Evolutionary conservation across 2,329 filamentous ascomycete genomes (phyloP).

Genomic region (Aspergillus sp.): DNA sequence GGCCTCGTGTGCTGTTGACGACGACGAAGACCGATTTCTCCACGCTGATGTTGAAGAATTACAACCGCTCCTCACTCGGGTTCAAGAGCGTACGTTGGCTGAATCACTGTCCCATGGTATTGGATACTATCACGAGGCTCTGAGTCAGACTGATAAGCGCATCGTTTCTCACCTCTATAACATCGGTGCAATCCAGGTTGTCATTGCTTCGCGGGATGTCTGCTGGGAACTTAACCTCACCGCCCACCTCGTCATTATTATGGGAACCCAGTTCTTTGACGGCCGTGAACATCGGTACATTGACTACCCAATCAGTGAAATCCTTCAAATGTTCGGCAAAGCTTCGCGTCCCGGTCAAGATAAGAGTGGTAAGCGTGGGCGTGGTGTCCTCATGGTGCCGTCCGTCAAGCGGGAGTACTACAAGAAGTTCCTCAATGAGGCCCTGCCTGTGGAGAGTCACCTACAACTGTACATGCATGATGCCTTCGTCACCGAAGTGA

Average conservation of each 20-base stretch:
- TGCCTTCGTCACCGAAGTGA: conserved; percentile 95
- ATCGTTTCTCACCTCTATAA: conserved; percentile 93
- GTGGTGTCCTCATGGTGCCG: conserved; percentile 95
- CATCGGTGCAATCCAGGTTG: conserved; percentile 85
- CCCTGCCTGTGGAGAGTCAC: conserved; percentile 92
- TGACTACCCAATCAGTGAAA: conserved; percentile 91
- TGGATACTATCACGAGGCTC: conserved; percentile 94
- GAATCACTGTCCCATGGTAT: conserved; percentile 92
- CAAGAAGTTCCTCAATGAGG: conserved; percentile 97
- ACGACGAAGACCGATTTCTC: conserved; percentile 92
- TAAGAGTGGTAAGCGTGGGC: conserved; percentile 76
- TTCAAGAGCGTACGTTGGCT: conserved; percentile 84
- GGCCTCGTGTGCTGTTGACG: conserved; percentile 83
- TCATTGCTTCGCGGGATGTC: conserved; percentile 82
- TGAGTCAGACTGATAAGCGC: conserved; percentile 84
- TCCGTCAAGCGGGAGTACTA: conserved; percentile 96
- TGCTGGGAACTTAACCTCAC: conserved; percentile 93
- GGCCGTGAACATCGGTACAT: conserved; percentile 96
- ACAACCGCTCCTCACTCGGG: conserved; percentile 75
- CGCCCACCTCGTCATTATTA: conserved; percentile 90
- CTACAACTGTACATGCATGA: conserved; percentile 91
- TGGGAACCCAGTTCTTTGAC: conserved; percentile 98
- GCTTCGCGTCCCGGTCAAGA: conserved; percentile 79
- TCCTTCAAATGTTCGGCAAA: conserved; percentile 98
- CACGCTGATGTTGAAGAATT: conserved; percentile 84